Percentiles rank a stretch among this genome's conserved stretches.
Conservation (phyloP, 1,139 yeast species). For the Diutina siamensis region DNA sequence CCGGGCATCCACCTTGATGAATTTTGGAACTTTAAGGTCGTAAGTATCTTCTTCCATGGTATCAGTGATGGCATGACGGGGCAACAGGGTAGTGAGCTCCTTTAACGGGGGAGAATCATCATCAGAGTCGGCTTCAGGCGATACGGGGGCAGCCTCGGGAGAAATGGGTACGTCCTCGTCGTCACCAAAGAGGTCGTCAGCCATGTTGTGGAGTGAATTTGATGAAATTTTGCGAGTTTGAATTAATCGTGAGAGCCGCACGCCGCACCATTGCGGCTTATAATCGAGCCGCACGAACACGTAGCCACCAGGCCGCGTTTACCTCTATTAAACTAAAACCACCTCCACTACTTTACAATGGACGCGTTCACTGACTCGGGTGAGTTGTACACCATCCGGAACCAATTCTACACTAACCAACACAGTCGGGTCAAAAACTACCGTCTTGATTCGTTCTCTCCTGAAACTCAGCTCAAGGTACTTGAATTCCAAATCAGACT, state of each 20-base stretch:
- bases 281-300: background rate
- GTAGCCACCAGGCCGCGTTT: too few species aligned
- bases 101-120: slow-evolving; percentile 17
- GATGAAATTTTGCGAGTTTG: too few species aligned
- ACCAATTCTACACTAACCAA: slow-evolving; percentile 38
- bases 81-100: slow-evolving; percentile 50
- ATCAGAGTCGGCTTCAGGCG: background rate
- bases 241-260: too few species aligned
- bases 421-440: slow-evolving; percentile 26
- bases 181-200: slow-evolving; percentile 5
- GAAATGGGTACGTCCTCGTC: slow-evolving; percentile 1
- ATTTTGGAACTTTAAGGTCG: slow-evolving; percentile 60
- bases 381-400: slow-evolving; percentile 32
- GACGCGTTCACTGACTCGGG: slow-evolving; percentile 5
- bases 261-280: background rate
- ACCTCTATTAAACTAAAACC: background rate
- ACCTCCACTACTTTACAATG: background rate
- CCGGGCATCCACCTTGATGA: slow-evolving; percentile 68
- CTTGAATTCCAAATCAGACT: slow-evolving; percentile 34
- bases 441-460: slow-evolving; percentile 23
- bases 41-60: slow-evolving; percentile 32
- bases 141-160: background rate
- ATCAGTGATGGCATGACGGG: slow-evolving; percentile 58
- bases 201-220: background rate
- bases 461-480: slow-evolving; percentile 27